Evolutionary conservation across 2,329 filamentous ascomycete genomes (phyloP).

Genomic region (Pezicula rhizophila): DNA sequence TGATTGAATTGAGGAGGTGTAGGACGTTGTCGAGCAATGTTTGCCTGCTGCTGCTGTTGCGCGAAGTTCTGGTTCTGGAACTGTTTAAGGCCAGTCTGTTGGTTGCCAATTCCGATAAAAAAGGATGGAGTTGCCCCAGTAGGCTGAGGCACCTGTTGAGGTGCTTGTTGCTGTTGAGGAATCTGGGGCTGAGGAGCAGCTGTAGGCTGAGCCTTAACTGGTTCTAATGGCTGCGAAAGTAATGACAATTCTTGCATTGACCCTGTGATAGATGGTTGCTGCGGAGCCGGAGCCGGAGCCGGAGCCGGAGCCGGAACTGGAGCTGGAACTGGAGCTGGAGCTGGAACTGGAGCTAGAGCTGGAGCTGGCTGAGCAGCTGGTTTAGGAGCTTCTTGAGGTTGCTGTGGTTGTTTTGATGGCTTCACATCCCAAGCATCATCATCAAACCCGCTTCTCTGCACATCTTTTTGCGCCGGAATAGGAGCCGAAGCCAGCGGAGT

Average conservation of each 20-base stretch:
- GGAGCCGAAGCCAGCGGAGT: constrained; percentile 37
- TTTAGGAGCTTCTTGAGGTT: constrained; percentile 30
- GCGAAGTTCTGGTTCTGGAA: constrained; percentile 31
- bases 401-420: constrained; percentile 55
- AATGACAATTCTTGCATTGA: constrained; percentile 65
- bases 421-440: constrained; percentile 98
- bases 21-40: constrained; percentile 61
- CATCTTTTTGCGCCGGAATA: constrained; percentile 41
- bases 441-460: constrained; percentile 65
- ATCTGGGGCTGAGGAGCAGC: constrained; percentile 30
- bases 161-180: constrained; percentile 21
- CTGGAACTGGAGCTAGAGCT: constrained; percentile 32
- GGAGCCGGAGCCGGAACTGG: constrained; percentile 34
- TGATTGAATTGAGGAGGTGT: constrained; percentile 57
- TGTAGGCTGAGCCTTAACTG: constrained; percentile 35
- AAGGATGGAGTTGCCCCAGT: constrained; percentile 53
- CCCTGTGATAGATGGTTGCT: constrained; percentile 54
- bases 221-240: constrained; percentile 53
- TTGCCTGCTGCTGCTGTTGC: constrained; percentile 32
- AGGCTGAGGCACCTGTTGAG: constrained; percentile 34
- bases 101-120: constrained; percentile 44
- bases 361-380: constrained; percentile 31
- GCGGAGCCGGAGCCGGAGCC: constrained; percentile 32
- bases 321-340: constrained; percentile 34
- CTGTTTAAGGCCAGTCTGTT: constrained; percentile 39